A percentile compares a stretch with the other conserved stretches of the same genome.
phyloP scores from a whole-genome alignment of 1,139 yeast genomes.

The Yamadazyma triangularis region DNA sequence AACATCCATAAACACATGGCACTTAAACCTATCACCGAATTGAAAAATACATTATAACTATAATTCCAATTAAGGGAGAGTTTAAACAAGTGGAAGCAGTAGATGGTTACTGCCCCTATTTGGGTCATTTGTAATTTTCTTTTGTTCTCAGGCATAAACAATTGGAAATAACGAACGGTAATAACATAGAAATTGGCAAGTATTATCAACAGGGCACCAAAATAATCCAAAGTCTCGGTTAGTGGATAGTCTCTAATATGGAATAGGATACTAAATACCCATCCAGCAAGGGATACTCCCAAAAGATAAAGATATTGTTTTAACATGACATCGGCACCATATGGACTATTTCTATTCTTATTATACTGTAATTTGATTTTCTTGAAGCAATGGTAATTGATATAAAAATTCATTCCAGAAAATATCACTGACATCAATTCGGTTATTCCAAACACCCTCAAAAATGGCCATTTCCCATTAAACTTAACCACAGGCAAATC shows the following conservation, averaged over 20 bases:
- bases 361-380: conserved; percentile 24
- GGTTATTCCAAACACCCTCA: conserved; percentile 33
- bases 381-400: conserved; percentile 27
- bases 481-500: conserved; percentile 34
- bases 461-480: conserved; percentile 46
- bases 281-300: conserved; percentile 30
- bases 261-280: conserved; percentile 37
- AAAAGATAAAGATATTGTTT: conserved; percentile 29
- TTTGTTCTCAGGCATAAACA: conserved; percentile 13
- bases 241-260: conserved; percentile 36
- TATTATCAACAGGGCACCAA: conserved; percentile 41
- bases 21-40: conserved; percentile 27
- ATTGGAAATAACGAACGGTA: conserved; percentile 25
- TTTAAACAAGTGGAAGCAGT: conserved; percentile 28
- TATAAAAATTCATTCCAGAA: conserved; percentile 35
- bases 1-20: conserved; percentile 33
- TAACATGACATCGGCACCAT: conserved; percentile 20
- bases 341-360: conserved; percentile 12
- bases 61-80: conserved; percentile 36
- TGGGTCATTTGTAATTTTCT: conserved; percentile 5
- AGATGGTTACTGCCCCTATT: conserved; percentile 11
- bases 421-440: conserved; percentile 36
- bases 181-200: conserved; percentile 36
- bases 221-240: conserved; percentile 42
- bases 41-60: conserved; percentile 32